Percentiles rank a stretch among this genome's conserved stretches.
Evolutionary conservation across 2,329 filamentous ascomycete genomes (phyloP).

Genomic region (Ceratocystis cubensis): DNA sequence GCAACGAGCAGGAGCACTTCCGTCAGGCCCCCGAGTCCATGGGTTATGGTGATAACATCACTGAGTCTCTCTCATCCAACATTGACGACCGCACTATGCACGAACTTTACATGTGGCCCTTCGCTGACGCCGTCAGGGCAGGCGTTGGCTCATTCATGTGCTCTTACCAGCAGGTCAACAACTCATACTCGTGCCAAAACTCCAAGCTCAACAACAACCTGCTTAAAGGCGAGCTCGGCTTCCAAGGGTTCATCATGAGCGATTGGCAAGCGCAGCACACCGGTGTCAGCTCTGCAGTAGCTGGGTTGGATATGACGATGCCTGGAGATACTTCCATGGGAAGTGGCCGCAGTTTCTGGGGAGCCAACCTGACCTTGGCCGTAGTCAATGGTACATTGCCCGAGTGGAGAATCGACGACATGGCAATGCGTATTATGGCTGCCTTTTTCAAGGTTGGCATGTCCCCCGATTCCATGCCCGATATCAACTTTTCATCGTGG

Average conservation of each 20-base stretch:
- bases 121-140: conserved; percentile 57
- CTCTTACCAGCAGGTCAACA: conserved; percentile 68
- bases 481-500: conserved; percentile 84
- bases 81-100: conserved; percentile 63
- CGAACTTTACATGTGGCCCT: conserved; percentile 68
- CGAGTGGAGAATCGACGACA: conserved; percentile 79
- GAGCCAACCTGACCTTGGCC: conserved; percentile 73
- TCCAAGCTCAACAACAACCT: conserved; percentile 61
- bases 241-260: conserved; percentile 41
- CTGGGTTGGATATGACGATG: conserved; percentile 81
- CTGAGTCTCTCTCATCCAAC: conserved; percentile 47
- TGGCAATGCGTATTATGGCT: conserved; percentile 72
- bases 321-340: conserved; percentile 71
- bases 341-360: conserved; percentile 63
- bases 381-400: conserved; percentile 83
- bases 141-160: conserved; percentile 54
- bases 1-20: conserved; percentile 70
- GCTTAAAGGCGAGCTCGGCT: conserved; percentile 58
- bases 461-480: conserved; percentile 34
- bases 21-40: conserved; percentile 47
- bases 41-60: conserved; percentile 45
- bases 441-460: conserved; percentile 55
- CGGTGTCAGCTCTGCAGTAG: conserved; percentile 52
- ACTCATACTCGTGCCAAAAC: conserved; percentile 70
- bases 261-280: conserved; percentile 70